Conservation (phyloP, 2,329 filamentous ascomycete species). For the Epichloe amarillans region DNA sequence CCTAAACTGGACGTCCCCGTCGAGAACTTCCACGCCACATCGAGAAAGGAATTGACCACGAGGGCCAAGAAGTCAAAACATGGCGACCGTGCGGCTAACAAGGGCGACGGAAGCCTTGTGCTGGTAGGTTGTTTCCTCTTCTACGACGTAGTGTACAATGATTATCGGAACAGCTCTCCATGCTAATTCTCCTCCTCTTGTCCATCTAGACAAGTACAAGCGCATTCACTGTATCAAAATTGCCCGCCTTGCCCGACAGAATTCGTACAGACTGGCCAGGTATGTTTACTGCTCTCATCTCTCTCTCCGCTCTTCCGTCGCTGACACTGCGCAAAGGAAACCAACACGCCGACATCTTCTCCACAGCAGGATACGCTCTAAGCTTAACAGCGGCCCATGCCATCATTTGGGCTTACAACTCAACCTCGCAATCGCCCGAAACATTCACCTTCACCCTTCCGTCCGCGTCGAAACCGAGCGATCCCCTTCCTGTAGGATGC, state of each 20-base stretch:
- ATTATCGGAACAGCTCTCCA: not conserved
- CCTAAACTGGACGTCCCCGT: conserved; percentile 30
- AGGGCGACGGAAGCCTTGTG: conserved; percentile 54
- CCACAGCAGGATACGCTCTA: conserved; percentile 59
- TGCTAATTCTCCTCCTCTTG: conserved; percentile 2
- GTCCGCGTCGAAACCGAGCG: conserved; percentile 51
- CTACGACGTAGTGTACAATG: not conserved
- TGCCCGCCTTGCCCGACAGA: conserved; percentile 69
- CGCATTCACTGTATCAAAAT: conserved; percentile 73
- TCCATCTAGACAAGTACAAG: conserved; percentile 59
- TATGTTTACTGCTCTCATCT: conserved; percentile 27
- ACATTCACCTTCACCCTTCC: conserved; percentile 72
- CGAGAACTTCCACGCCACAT: conserved; percentile 26
- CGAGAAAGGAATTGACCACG: conserved; percentile 42
- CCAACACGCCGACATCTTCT: conserved; percentile 54
- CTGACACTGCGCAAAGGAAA: conserved; percentile 29
- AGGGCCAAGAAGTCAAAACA: conserved; percentile 49
- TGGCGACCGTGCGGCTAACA: conserved; percentile 45
- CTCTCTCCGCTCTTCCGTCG: not conserved
- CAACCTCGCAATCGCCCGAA: conserved; percentile 54
- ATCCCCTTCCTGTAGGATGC: conserved; percentile 68
- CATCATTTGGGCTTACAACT: conserved; percentile 79
- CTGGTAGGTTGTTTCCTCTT: conserved; percentile 34
- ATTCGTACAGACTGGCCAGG: conserved; percentile 53
- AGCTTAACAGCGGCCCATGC: conserved; percentile 71